These are phyloP conservation scores for Penicillium sp. DNA, from an alignment of 2,329 filamentous ascomycete species.

Conservation along the genomic window DNA sequence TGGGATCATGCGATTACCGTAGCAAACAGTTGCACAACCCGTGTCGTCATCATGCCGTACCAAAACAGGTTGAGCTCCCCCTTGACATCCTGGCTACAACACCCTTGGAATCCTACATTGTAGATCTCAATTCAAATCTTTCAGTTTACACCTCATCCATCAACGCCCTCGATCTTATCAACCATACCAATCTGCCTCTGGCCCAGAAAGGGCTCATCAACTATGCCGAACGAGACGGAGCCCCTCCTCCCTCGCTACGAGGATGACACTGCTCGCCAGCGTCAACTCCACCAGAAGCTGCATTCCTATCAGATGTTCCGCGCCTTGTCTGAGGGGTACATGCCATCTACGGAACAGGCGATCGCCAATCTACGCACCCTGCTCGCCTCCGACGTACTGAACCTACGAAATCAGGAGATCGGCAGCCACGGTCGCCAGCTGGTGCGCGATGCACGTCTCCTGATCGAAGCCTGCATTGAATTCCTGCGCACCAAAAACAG, in stretches of 20 bases:
- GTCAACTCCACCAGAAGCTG: conserved; percentile 80
- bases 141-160: background rate
- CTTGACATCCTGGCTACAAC: background rate
- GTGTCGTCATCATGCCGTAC: conserved; percentile 14
- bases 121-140: background rate
- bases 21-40: conserved; percentile 3
- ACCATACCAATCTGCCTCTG: background rate
- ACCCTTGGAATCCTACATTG: background rate
- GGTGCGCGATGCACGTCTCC: conserved; percentile 69
- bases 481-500: conserved; percentile 79
- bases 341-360: conserved; percentile 86
- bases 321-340: conserved; percentile 78
- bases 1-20: background rate
- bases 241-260: conserved; percentile 74
- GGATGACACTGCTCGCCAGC: conserved; percentile 77
- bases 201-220: conserved; percentile 4
- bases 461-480: conserved; percentile 78
- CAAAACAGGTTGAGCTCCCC: conserved; percentile 14
- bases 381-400: conserved; percentile 74
- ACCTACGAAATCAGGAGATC: conserved; percentile 70
- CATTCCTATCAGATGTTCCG: conserved; percentile 90
- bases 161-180: background rate
- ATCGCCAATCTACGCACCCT: conserved; percentile 78
- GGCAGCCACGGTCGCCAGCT: conserved; percentile 76
- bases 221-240: conserved; percentile 61